phyloP scores from a whole-genome alignment of 2,329 filamentous ascomycete genomes.

The Penicillium hesseltinei region DNA sequence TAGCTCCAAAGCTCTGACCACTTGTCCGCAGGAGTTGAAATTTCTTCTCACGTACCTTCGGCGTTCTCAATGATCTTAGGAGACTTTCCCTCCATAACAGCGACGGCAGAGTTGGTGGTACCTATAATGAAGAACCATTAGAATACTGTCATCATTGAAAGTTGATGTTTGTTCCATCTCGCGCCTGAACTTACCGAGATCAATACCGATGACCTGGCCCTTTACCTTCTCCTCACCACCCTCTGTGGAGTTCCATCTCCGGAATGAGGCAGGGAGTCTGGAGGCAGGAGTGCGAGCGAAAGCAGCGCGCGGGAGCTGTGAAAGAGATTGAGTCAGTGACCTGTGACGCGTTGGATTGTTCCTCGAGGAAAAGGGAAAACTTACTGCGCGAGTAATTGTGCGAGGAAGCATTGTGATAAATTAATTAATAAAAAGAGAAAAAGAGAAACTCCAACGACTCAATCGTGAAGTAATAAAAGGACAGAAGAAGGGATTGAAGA shows the following conservation, averaged over 20 bases:
- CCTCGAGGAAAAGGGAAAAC: conserved; percentile 28
- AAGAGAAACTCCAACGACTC: conserved; percentile 33
- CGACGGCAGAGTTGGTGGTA: conserved; percentile 96
- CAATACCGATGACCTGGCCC: conserved; percentile 96
- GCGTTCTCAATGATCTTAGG: conserved; percentile 98
- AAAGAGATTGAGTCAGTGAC: conserved; percentile 19
- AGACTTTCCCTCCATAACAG: conserved; percentile 94
- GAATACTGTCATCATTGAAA: neutral
- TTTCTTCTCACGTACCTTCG: conserved; percentile 63
- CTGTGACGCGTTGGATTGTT: conserved; percentile 19
- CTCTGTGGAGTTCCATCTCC: conserved; percentile 51
- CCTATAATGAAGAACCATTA: conserved; percentile 44
- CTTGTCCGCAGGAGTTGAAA: conserved; percentile 11
- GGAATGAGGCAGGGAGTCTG: conserved; percentile 70
- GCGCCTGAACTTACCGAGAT: conserved; percentile 67
- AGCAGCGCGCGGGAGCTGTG: conserved; percentile 75
- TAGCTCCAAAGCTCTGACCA: conserved; percentile 8
- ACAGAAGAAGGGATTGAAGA: conserved; percentile 16
- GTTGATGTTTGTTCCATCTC: neutral
- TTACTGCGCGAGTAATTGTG: conserved; percentile 72
- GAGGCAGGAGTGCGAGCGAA: conserved; percentile 66
- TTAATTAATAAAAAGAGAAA: conserved; percentile 39
- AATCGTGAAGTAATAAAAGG: conserved; percentile 31
- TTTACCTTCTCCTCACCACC: conserved; percentile 77
- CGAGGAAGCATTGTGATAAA: conserved; percentile 66